A percentile compares a stretch with the other conserved stretches of the same genome.
Evolutionary conservation across 441 rosid genomes (phyloP).

Genomic region (Syzygium syzygioides): DNA sequence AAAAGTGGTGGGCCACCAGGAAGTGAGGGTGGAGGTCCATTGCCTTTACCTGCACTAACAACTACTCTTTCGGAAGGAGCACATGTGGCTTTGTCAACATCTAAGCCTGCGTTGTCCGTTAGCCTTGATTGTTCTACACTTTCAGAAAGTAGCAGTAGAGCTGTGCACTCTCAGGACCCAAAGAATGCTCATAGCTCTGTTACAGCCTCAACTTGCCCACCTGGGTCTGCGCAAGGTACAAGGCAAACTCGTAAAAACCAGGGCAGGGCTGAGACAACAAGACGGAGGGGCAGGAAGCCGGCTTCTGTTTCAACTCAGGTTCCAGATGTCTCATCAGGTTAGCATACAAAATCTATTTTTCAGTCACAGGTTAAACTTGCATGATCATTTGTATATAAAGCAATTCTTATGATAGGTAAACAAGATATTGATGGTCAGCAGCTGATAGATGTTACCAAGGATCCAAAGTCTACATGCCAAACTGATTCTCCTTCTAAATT

Average conservation of each 20-base stretch:
- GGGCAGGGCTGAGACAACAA: slow-evolving; percentile 1
- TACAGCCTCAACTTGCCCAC: neutral
- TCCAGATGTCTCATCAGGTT: slow-evolving; percentile 1
- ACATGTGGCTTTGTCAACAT: neutral
- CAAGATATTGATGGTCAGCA: slow-evolving; percentile 30
- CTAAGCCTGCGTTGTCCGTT: neutral
- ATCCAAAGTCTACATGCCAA: slow-evolving; percentile 15
- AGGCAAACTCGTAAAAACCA: slow-evolving; percentile 7
- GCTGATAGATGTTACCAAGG: slow-evolving; percentile 21
- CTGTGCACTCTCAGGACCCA: neutral
- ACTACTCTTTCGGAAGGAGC: neutral
- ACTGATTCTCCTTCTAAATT: slow-evolving; percentile 18
- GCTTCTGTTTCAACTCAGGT: neutral
- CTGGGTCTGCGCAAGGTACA: neutral
- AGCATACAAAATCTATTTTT: neutral
- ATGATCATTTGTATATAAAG: slow-evolving; percentile 21
- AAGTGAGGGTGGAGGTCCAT: neutral
- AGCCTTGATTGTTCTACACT: slow-evolving; percentile 1
- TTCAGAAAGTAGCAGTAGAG: slow-evolving; percentile 3
- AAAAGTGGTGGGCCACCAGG: neutral
- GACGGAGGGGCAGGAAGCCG: neutral
- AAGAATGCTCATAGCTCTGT: neutral
- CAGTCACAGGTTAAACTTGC: slow-evolving; percentile 20
- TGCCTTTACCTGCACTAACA: neutral
- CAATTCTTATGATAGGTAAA: slow-evolving; percentile 18